phyloP scores from a whole-genome alignment of 225 moss, liverwort and hornwort genomes.

The Neckera pumila region DNA sequence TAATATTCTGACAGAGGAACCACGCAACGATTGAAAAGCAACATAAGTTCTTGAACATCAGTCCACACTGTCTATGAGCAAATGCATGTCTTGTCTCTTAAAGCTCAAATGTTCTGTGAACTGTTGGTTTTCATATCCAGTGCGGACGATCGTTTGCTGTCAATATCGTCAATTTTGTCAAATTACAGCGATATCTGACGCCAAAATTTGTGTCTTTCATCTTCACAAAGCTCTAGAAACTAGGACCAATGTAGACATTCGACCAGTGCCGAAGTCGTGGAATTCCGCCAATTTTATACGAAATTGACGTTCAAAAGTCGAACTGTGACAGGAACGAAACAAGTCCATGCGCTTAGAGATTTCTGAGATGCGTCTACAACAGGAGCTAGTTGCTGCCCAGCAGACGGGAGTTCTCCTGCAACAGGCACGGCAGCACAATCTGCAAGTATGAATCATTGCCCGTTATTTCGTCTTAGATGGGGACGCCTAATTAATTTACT shows the following conservation, averaged over 20 bases:
- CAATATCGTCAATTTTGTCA: not conserved
- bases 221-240: not conserved
- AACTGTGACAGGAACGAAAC: constrained; percentile 37
- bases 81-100: not conserved
- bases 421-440: constrained; percentile 46
- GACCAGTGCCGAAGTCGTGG: not conserved
- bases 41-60: not conserved
- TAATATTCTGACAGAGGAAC: not conserved
- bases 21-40: not conserved
- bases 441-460: constrained; percentile 24
- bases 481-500: not conserved
- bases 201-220: not conserved
- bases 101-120: not conserved
- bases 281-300: not conserved
- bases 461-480: not conserved
- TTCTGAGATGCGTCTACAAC: constrained; percentile 27
- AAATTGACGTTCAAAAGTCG: not conserved
- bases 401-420: constrained; percentile 37
- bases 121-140: not conserved
- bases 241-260: too few species aligned
- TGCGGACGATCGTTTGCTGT: not conserved
- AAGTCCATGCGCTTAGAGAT: constrained; percentile 40
- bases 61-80: not conserved
- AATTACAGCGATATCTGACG: not conserved
- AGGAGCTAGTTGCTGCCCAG: constrained; percentile 34